Percentiles rank a stretch among this genome's conserved stretches.
Conservation (phyloP, 2,329 filamentous ascomycete species). For the Chlorencoelia australis region DNA sequence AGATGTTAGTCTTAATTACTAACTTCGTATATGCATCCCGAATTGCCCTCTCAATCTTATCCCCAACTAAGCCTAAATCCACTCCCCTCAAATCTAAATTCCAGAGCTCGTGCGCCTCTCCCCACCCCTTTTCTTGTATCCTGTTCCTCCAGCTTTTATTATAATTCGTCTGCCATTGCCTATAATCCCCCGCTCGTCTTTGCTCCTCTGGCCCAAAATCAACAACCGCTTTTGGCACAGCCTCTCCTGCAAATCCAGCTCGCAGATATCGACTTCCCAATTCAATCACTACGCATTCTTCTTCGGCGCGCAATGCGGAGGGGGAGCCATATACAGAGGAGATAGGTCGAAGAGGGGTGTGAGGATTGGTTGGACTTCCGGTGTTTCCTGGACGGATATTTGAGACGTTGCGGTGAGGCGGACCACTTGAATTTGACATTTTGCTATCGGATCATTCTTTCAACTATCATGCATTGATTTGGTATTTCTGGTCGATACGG, state of each 20-base stretch:
- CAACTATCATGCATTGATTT: constrained; percentile 4
- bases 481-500: no score
- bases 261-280: constrained; percentile 69
- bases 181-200: constrained; percentile 71
- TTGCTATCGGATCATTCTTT: constrained; percentile 6
- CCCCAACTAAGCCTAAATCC: constrained; percentile 71
- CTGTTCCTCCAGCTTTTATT: constrained; percentile 38
- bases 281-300: constrained; percentile 77
- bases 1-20: constrained; percentile 34
- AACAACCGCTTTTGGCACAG: constrained; percentile 59
- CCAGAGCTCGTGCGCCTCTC: constrained; percentile 65
- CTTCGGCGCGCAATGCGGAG: constrained; percentile 59
- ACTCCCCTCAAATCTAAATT: constrained; percentile 59
- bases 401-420: constrained; percentile 48
- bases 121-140: constrained; percentile 45
- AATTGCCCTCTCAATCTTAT: constrained; percentile 76
- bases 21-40: constrained; percentile 75
- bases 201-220: constrained; percentile 67
- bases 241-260: constrained; percentile 80
- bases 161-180: constrained; percentile 53
- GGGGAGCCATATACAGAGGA: constrained; percentile 48
- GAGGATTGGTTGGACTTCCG: constrained; percentile 38
- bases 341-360: constrained; percentile 46
- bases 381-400: constrained; percentile 37
- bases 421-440: constrained; percentile 26